Evolutionary conservation across 768 basidiomycete species (phyloP), one percentile per base, ranked within the genome.

Genomic region (Coprinellus micaceus): DNA sequence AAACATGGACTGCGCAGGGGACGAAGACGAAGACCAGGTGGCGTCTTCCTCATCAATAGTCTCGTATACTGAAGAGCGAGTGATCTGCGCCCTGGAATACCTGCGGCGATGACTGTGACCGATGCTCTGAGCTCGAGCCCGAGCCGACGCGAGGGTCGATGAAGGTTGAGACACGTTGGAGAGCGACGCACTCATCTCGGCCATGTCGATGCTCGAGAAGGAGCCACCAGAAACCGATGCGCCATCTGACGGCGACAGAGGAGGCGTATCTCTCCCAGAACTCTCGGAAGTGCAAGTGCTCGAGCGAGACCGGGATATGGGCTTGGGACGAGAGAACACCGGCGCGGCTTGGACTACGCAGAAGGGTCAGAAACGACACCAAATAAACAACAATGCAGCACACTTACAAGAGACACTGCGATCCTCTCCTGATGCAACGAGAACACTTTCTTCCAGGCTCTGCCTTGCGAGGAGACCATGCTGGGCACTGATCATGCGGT

Each of bases 171-270:
- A 40, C 0, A 77, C 66, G 46, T 83, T 84, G 4, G 83, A 67
- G 17, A 92, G 76, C 17, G 82, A 68, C 3, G 72, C 59, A 58
- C 83, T 83, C 53, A 92, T 67, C 1, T 83, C 82, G 0, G 79
- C 77, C 2, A 91, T 66, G 66, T 92, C 89, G 54, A 91, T 84
- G 69, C 89, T 90, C 0, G 87, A 89, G 66, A 87, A 82, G 0
- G 89, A 91, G 29, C 85, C 86, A 4, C 83, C 86, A 0, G 85
- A 87, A 46, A 83, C 70, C 0, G 83, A 88, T 1, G 85, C 86
- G 2, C 82, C 82, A 57, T 89, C 88, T 0, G 83, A 88, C 4
- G 77, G 66, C 1, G 86, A 86, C 3, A 90, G 76, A 0, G 89
- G 86, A 4, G 88, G 87, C 0, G 89, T 89, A 11, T 88, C 86